Percentiles rank a stretch among this genome's conserved stretches.
Conservation (phyloP, 305 asterid species). For the Solanum aculeatissimum region DNA sequence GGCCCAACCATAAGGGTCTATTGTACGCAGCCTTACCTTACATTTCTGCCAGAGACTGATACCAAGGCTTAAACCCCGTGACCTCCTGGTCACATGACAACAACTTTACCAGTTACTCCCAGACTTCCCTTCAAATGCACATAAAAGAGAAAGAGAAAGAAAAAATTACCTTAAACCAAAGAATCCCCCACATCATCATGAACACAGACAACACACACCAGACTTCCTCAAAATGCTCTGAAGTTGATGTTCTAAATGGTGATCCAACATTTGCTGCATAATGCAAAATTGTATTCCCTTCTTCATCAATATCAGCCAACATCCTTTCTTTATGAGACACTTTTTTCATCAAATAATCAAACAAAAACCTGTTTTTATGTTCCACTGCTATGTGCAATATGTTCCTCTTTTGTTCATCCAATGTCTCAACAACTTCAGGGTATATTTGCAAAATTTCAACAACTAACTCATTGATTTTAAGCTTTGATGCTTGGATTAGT, state of each 20-base stretch:
- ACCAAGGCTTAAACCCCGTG: too few species aligned
- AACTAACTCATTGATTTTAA: background rate
- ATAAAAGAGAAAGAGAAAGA: background rate
- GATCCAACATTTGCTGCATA: background rate
- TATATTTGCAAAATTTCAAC: background rate
- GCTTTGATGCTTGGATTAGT: background rate
- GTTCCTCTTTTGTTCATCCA: background rate
- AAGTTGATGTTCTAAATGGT: background rate
- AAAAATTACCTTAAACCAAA: constrained; percentile 7
- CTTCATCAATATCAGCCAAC: background rate
- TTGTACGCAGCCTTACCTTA: too few species aligned
- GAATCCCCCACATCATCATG: constrained; percentile 5
- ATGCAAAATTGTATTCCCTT: background rate
- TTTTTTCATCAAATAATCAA: background rate
- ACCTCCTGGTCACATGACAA: too few species aligned
- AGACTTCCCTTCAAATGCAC: background rate
- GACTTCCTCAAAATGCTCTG: background rate
- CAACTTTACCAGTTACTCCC: too few species aligned
- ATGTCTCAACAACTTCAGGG: background rate
- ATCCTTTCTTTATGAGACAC: background rate
- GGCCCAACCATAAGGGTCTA: too few species aligned
- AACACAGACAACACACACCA: background rate
- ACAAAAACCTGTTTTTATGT: background rate
- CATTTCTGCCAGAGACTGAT: too few species aligned
- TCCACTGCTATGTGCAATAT: background rate